Conservation (phyloP, 1,139 yeast genomes). For the Pichia sp. region DNA sequence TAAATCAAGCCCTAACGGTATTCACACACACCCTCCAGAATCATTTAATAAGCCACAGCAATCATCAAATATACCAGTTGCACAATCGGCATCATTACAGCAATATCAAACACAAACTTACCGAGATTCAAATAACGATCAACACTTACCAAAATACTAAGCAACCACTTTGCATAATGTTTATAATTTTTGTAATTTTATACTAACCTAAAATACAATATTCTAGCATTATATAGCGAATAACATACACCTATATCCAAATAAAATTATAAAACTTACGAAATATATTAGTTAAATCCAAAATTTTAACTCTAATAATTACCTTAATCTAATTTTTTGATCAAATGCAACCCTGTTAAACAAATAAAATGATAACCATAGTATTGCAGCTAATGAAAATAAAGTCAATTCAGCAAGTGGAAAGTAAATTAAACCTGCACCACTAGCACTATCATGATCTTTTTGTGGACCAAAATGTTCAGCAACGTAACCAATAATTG, state of each 20-base stretch:
- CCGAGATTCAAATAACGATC: background rate
- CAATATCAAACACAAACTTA: background rate
- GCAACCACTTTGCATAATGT: background rate
- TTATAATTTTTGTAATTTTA: background rate
- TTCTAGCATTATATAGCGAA: too few relatives aligned
- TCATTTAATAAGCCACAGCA: background rate
- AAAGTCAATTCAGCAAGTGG: constrained; percentile 20
- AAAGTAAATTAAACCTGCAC: constrained; percentile 27
- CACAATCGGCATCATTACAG: background rate
- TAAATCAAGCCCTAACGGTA: too few relatives aligned
- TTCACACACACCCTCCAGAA: background rate
- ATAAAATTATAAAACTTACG: background rate
- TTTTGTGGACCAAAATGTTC: constrained; percentile 22
- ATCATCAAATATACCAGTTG: background rate
- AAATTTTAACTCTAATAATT: background rate
- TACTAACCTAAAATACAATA: too few relatives aligned
- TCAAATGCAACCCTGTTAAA: constrained; percentile 17
- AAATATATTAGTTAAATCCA: background rate
- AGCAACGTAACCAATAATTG: constrained; percentile 42
- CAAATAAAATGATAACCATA: constrained; percentile 25
- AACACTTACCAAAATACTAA: background rate
- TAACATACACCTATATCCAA: background rate
- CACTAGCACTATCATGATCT: constrained; percentile 13
- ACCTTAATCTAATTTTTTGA: constrained; percentile 13
- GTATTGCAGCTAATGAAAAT: constrained; percentile 20